These are phyloP conservation scores for Blastobotrys apis DNA, from an alignment of 1,139 yeast genomes.

Conservation along the genomic window DNA sequence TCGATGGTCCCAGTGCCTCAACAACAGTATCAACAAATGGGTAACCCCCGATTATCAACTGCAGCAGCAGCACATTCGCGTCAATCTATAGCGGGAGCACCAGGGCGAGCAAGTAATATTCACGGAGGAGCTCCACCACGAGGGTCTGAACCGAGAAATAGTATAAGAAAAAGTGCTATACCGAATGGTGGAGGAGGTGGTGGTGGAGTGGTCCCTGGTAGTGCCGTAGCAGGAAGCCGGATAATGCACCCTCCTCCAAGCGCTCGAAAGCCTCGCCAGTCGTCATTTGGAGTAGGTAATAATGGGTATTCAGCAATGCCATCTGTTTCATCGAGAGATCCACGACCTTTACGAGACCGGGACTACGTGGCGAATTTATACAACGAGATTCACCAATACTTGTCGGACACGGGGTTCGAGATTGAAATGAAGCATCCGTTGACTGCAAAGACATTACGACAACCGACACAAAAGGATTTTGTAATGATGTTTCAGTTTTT, in stretches of 20 bases:
- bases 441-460: conserved; percentile 58
- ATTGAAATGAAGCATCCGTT: conserved; percentile 68
- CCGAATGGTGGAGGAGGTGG: conserved; percentile 8
- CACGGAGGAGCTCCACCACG: not conserved
- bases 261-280: conserved; percentile 18
- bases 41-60: conserved; percentile 7
- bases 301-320: not conserved
- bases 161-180: conserved; percentile 14
- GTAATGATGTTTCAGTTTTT: conserved; percentile 74
- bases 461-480: conserved; percentile 88
- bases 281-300: conserved; percentile 24
- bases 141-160: conserved; percentile 11
- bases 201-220: not conserved
- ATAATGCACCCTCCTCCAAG: conserved; percentile 10
- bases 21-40: conserved; percentile 3
- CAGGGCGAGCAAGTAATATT: conserved; percentile 4
- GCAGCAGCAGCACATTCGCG: conserved; percentile 7
- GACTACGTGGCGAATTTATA: conserved; percentile 63
- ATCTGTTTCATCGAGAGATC: too few species aligned
- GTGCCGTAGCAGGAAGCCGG: too few species aligned
- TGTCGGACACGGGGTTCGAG: conserved; percentile 62
- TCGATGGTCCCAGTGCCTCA: conserved; percentile 24
- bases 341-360: conserved; percentile 73
- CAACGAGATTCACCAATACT: conserved; percentile 47
- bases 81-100: conserved; percentile 15